These are phyloP conservation scores for Mycena citricolor DNA, from an alignment of 1,284 basidiomycete genomes.

Conservation along the genomic window DNA sequence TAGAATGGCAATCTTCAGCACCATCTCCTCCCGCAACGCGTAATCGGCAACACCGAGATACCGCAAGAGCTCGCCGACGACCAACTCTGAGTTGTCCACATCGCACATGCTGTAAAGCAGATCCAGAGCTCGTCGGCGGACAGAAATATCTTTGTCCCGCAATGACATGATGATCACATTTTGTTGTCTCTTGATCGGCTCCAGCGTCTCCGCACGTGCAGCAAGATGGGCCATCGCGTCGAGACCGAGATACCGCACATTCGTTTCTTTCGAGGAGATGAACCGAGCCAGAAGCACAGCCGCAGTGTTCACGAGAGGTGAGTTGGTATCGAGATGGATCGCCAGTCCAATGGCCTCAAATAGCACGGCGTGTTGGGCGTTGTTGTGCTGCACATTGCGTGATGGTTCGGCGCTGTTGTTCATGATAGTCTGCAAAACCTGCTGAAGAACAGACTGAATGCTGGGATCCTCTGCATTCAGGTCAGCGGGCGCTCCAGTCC, in stretches of 20 bases:
- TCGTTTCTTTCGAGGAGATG: constrained; percentile 97
- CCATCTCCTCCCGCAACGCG: constrained; percentile 96
- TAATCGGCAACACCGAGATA: constrained; percentile 96
- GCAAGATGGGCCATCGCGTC: constrained; percentile 99
- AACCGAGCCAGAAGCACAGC: constrained; percentile 91
- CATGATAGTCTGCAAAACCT: constrained; percentile 89
- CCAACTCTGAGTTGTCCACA: constrained; percentile 88
- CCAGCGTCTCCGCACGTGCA: constrained; percentile 86
- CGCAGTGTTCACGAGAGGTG: constrained; percentile 87
- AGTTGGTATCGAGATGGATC: constrained; percentile 94
- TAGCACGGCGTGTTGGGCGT: constrained; percentile 96
- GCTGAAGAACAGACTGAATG: constrained; percentile 74
- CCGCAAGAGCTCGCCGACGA: constrained; percentile 91
- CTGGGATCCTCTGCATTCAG: constrained; percentile 73
- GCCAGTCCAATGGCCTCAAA: constrained; percentile 98
- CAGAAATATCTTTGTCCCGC: constrained; percentile 96
- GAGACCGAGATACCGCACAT: constrained; percentile 95
- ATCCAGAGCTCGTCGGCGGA: constrained; percentile 91
- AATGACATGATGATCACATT: constrained; percentile 93
- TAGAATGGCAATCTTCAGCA: constrained; percentile 95
- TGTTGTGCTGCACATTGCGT: constrained; percentile 97
- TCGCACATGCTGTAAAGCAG: constrained; percentile 99
- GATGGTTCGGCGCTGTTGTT: constrained; percentile 90
- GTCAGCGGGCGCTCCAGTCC: constrained; percentile 10
- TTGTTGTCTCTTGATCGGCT: constrained; percentile 94